Percentiles rank a stretch among this genome's conserved stretches.
These are phyloP conservation scores for Phytophthora vignae DNA, from an alignment of 352 stramenopile genomes.

Conservation along the genomic window DNA sequence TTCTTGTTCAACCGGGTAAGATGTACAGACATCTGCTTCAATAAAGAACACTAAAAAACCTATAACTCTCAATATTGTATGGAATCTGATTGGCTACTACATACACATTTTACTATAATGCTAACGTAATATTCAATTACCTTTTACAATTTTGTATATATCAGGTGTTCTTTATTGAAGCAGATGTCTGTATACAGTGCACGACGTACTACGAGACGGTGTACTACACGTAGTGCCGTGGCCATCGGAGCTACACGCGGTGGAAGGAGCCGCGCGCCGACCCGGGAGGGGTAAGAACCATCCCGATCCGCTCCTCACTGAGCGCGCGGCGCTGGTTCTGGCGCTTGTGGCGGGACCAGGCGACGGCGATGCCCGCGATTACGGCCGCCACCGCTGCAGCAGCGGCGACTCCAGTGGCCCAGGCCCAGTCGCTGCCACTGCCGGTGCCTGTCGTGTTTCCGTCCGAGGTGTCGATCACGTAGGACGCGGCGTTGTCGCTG, in stretches of 20 bases:
- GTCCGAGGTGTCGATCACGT: slow-evolving; percentile 21
- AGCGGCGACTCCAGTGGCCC: slow-evolving; percentile 5
- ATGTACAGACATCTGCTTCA: too few relatives aligned
- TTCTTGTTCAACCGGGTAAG: neutral
- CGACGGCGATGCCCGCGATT: slow-evolving; percentile 16
- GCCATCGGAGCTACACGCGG: slow-evolving; percentile 18
- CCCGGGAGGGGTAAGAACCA: slow-evolving; percentile 15
- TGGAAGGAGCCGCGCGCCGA: slow-evolving; percentile 23
- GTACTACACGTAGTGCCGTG: neutral
- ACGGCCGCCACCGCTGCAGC: slow-evolving; percentile 10
- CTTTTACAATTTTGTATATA: too few relatives aligned
- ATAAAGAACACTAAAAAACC: too few relatives aligned
- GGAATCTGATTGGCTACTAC: too few relatives aligned
- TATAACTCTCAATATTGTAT: too few relatives aligned
- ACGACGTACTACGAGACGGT: too few relatives aligned
- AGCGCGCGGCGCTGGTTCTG: neutral
- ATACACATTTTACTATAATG: too few relatives aligned
- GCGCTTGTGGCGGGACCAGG: slow-evolving; percentile 23
- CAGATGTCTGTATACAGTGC: too few relatives aligned
- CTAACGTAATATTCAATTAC: too few relatives aligned
- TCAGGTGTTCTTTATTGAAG: too few relatives aligned
- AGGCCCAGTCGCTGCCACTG: neutral
- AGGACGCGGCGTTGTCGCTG: slow-evolving; percentile 14
- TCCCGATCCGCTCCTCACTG: neutral
- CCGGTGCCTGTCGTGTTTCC: neutral